Base-by-base conservation (phyloP, 2,329 filamentous ascomycete genomes). In the Ophiostoma triangulosporum region DNA sequence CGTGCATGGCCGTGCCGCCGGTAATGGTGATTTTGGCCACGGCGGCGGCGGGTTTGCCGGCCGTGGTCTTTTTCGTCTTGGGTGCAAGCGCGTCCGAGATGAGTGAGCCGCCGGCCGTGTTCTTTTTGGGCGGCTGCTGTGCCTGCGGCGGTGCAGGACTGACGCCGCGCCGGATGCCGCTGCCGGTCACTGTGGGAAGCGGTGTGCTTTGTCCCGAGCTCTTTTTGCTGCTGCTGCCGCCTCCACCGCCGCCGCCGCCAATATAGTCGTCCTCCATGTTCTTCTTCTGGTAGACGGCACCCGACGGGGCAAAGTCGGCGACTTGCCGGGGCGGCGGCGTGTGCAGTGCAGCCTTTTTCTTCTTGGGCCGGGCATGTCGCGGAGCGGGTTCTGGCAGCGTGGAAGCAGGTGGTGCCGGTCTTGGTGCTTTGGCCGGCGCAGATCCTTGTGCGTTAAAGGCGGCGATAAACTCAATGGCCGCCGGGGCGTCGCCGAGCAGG, bases 401-500 rank as follows among this genome's bases (percentile, higher is more conserved):
- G 9, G 26, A 22, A 14, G 48, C 9, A 3, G 12, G 1, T 48
- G 15, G 45, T 29, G n/a, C 20, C 17, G 36, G 20, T 22, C 17
- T 4, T 6, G 20, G 20, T 3, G 22, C 40, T 2, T 54, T 56
- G 7, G 62, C 65, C 1, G 71, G 71, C 20, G 72, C 72, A 59
- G 73, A 68, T 50, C 80, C 69, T 17, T 73, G 79, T 3, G 83
- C 78, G 64, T 95, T 97, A 65, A 91, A 91, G 17, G 82, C 83
- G 1, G 87, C 80, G 58, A 90, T 83, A 64, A 88, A 93, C 61
- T 89, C 84, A 57, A 89, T 70, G 38, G 73, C 77, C 61, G 85
- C 81, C 1, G 89, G 80, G 6, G 86, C 89, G 65, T 95, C 88
- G 50, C 91, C 93, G 0, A 98, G 77, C 52, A 98, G 73, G 63